These are phyloP conservation scores for Rheum nobile DNA, from an alignment of 148 eudicot genomes.

Conservation along the genomic window DNA sequence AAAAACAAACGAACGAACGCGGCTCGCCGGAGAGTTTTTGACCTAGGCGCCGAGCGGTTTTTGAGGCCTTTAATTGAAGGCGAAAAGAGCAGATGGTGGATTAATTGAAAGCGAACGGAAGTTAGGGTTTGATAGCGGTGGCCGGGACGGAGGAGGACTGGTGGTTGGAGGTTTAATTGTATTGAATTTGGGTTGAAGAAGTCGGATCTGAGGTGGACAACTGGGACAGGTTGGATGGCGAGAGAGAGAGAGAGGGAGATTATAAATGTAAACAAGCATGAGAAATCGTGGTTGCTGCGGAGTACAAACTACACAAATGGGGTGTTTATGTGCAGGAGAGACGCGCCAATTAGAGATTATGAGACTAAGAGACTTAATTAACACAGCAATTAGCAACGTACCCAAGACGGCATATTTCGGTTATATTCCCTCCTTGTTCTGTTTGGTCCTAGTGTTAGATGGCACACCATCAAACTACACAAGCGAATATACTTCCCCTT, in stretches of 20 bases:
- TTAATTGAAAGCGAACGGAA: background rate
- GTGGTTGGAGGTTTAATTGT: background rate
- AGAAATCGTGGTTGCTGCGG: background rate
- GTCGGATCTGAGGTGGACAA: conserved; percentile 1
- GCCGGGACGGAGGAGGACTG: background rate
- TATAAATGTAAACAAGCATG: background rate
- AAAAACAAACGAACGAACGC: background rate
- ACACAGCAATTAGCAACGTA: background rate
- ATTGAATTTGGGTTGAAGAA: background rate
- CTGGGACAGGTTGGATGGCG: background rate
- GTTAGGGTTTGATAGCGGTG: background rate
- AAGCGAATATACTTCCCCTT: background rate
- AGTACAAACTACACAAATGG: no score
- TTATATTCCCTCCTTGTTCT: background rate
- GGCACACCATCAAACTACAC: background rate
- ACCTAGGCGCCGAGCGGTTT: background rate
- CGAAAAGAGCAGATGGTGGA: background rate
- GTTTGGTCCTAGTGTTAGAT: background rate
- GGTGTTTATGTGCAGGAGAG: background rate
- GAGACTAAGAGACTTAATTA: background rate
- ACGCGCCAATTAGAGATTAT: background rate
- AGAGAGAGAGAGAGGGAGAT: background rate
- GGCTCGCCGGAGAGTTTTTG: no score
- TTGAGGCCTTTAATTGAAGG: background rate
- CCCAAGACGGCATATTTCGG: background rate